Conservation (phyloP, 2,329 filamentous ascomycete species). For the Cercospora brassicicola region DNA sequence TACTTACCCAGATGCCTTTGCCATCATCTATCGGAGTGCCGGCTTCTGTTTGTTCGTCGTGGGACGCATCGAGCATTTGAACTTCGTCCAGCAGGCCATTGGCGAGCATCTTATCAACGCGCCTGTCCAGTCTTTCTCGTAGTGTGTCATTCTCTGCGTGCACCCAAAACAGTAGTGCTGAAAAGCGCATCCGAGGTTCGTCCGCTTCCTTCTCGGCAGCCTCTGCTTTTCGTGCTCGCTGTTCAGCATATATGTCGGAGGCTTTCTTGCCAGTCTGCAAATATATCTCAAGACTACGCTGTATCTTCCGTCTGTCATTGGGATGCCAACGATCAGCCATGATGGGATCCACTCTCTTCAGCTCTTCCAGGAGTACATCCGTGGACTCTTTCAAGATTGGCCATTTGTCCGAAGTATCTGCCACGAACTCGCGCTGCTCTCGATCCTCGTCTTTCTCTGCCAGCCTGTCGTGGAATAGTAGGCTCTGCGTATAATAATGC, state of each 20-base stretch:
- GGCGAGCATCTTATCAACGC: conserved; percentile 82
- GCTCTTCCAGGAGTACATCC: conserved; percentile 68
- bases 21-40: conserved; percentile 66
- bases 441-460: conserved; percentile 50
- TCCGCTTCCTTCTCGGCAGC: conserved; percentile 6
- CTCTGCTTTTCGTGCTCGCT: conserved; percentile 44
- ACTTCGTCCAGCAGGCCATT: conserved; percentile 66
- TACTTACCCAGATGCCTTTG: conserved; percentile 92
- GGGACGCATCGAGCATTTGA: conserved; percentile 52
- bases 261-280: conserved; percentile 77
- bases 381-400: conserved; percentile 72
- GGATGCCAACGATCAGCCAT: conserved; percentile 95
- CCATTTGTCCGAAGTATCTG: conserved; percentile 47
- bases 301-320: conserved; percentile 86
- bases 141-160: conserved; percentile 71
- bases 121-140: conserved; percentile 67
- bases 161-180: conserved; percentile 80
- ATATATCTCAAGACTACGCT: conserved; percentile 85
- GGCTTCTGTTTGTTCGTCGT: conserved; percentile 41
- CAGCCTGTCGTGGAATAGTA: conserved; percentile 76
- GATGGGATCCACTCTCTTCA: conserved; percentile 77
- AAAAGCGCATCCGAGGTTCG: conserved; percentile 47
- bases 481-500: conserved; percentile 88
- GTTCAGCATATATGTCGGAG: conserved; percentile 83
- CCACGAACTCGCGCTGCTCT: conserved; percentile 29